Evolutionary conservation across 495 filamentous ascomycete species (phyloP).

Genomic region (Polyplosphaeria fusca): DNA sequence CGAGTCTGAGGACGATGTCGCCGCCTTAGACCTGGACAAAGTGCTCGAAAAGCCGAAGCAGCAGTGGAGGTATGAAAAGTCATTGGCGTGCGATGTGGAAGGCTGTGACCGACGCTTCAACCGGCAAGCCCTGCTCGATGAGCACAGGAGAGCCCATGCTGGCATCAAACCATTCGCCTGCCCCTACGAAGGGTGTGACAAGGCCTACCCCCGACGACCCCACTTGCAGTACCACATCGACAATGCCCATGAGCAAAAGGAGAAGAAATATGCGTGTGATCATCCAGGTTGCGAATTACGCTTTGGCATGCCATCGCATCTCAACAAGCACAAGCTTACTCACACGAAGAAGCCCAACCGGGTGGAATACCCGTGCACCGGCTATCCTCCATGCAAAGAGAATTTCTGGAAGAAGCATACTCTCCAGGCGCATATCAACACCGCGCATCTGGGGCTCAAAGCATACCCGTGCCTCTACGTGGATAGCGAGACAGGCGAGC

Average conservation of each 20-base stretch:
- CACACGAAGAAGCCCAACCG: neutral
- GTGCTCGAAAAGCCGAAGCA: neutral
- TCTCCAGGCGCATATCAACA: conserved; percentile 74
- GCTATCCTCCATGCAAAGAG: conserved; percentile 68
- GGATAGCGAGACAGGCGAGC: conserved; percentile 53
- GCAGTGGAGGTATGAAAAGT: conserved; percentile 48
- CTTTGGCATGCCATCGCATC: conserved; percentile 57
- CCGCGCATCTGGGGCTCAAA: conserved; percentile 64
- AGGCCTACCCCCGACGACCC: conserved; percentile 75
- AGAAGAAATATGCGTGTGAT: conserved; percentile 64
- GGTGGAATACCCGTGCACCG: conserved; percentile 54
- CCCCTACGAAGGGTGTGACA: conserved; percentile 64
- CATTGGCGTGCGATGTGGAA: conserved; percentile 63
- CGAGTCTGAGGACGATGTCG: neutral
- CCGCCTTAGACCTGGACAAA: neutral
- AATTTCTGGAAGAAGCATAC: conserved; percentile 87
- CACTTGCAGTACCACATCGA: conserved; percentile 82
- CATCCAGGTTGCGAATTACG: conserved; percentile 70
- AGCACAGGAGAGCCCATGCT: conserved; percentile 75
- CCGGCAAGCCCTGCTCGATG: conserved; percentile 72
- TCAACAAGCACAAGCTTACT: neutral
- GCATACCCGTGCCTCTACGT: conserved; percentile 63
- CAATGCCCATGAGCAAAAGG: conserved; percentile 63
- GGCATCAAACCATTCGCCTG: conserved; percentile 75
- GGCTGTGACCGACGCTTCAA: conserved; percentile 82